These are phyloP conservation scores for Arctium lappa DNA, from an alignment of 129 eudicot species.

Conservation along the genomic window DNA sequence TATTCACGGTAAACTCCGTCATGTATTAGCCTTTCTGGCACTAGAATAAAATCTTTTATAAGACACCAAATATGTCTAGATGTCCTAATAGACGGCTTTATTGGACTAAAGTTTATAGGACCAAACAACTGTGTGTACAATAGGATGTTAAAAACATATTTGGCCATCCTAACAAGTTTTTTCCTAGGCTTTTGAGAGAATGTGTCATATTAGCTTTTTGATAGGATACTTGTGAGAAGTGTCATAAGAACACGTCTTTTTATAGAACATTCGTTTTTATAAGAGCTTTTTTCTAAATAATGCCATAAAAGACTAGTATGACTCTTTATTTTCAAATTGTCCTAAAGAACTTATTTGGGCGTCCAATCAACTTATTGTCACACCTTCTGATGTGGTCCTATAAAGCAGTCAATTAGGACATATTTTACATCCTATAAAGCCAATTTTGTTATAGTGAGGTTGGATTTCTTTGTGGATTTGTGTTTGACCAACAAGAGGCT, in stretches of 20 bases:
- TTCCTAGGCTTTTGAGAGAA: background rate
- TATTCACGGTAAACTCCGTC: slow-evolving; percentile 63
- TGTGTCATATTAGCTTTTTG: background rate
- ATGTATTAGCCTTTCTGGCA: background rate
- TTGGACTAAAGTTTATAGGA: background rate
- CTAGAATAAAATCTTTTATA: background rate
- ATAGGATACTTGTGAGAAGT: background rate
- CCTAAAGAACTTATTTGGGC: background rate
- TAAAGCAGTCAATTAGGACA: background rate
- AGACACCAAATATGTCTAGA: background rate
- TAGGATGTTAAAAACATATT: no score
- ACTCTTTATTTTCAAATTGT: background rate
- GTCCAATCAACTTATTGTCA: background rate
- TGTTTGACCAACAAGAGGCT: background rate
- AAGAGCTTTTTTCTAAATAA: no score
- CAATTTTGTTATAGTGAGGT: background rate
- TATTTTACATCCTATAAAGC: background rate
- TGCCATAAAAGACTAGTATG: background rate
- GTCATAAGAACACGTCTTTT: no score
- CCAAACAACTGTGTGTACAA: background rate
- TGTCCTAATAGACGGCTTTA: background rate
- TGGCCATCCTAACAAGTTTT: no score
- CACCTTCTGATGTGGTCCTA: background rate
- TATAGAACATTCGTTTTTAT: background rate
- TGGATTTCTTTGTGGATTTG: background rate